A percentile compares a stretch with the other conserved stretches of the same genome.
These are phyloP conservation scores for Penicillium egyptiacum DNA, from an alignment of 495 filamentous ascomycete species.

Conservation along the genomic window DNA sequence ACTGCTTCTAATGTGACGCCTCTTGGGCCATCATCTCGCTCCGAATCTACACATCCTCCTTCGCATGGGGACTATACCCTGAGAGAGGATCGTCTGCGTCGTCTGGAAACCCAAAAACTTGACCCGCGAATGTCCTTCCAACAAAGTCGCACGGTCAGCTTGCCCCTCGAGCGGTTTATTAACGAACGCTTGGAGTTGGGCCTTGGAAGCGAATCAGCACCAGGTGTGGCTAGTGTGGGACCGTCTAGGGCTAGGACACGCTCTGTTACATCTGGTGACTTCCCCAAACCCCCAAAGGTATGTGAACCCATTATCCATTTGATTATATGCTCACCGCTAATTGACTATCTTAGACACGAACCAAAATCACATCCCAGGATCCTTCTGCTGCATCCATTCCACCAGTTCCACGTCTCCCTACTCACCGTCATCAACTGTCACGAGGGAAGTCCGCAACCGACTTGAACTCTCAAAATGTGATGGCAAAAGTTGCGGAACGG, in stretches of 20 bases:
- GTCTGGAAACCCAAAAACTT: conserved; percentile 30
- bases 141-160: conserved; percentile 38
- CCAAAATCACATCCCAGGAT: conserved; percentile 7
- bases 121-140: conserved; percentile 26
- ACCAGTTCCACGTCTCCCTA: conserved; percentile 16
- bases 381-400: conserved; percentile 15
- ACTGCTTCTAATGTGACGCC: conserved; percentile 34
- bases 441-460: conserved; percentile 27
- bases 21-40: conserved; percentile 28
- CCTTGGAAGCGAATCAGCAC: conserved; percentile 18
- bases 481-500: conserved; percentile 17
- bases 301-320: not conserved
- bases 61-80: conserved; percentile 34
- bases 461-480: conserved; percentile 12
- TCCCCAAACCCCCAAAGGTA: conserved; percentile 10
- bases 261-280: conserved; percentile 11
- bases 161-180: conserved; percentile 49
- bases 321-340: not conserved
- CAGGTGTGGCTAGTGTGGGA: conserved; percentile 14
- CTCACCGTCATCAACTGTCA: conserved; percentile 21
- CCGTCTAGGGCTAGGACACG: conserved; percentile 9
- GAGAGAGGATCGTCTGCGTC: conserved; percentile 37
- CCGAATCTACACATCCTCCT: conserved; percentile 20
- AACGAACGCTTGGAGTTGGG: conserved; percentile 42
- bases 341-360: not conserved